Evolutionary conservation across 1,284 basidiomycete species (phyloP).

Genomic region (Ceratobasidium sp.): DNA sequence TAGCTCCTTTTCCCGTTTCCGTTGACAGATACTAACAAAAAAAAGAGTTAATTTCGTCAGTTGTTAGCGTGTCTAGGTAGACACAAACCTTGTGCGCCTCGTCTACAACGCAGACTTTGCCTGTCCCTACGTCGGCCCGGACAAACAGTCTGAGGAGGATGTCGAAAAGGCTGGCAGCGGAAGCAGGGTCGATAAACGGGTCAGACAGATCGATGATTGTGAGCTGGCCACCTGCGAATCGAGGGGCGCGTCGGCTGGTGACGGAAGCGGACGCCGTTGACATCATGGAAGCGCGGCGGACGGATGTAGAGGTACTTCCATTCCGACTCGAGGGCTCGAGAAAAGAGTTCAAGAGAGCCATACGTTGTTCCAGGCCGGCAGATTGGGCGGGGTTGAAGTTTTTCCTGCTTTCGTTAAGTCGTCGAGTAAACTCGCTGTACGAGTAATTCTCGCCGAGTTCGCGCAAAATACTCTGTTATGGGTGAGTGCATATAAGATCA

Average conservation of each 20-base stretch:
- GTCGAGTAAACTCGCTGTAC: constrained; percentile 57
- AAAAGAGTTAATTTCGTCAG: neutral
- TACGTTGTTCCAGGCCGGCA: constrained; percentile 43
- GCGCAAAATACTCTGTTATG: constrained; percentile 51
- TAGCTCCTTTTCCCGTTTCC: constrained; percentile 50
- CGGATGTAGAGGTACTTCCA: neutral
- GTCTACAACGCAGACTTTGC: constrained; percentile 75
- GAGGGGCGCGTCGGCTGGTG: constrained; percentile 22
- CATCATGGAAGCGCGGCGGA: constrained; percentile 35
- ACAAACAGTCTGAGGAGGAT: constrained; percentile 70
- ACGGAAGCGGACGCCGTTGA: constrained; percentile 7
- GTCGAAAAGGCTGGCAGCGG: constrained; percentile 74
- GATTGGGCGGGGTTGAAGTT: constrained; percentile 44
- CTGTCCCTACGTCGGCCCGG: constrained; percentile 64
- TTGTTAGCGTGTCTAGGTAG: too few species aligned
- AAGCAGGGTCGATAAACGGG: constrained; percentile 68
- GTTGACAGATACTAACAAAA: constrained; percentile 72
- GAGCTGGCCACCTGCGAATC: constrained; percentile 43
- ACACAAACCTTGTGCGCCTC: constrained; percentile 75
- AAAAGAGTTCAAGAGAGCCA: constrained; percentile 44
- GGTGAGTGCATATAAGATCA: neutral
- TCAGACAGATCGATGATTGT: constrained; percentile 61
- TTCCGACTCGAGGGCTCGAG: constrained; percentile 27
- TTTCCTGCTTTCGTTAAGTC: constrained; percentile 57
- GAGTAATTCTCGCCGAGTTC: constrained; percentile 59